These are phyloP conservation scores for Syncephalastrum sp. DNA, from an alignment of 371 early-diverging fungal genomes.

Conservation along the genomic window DNA sequence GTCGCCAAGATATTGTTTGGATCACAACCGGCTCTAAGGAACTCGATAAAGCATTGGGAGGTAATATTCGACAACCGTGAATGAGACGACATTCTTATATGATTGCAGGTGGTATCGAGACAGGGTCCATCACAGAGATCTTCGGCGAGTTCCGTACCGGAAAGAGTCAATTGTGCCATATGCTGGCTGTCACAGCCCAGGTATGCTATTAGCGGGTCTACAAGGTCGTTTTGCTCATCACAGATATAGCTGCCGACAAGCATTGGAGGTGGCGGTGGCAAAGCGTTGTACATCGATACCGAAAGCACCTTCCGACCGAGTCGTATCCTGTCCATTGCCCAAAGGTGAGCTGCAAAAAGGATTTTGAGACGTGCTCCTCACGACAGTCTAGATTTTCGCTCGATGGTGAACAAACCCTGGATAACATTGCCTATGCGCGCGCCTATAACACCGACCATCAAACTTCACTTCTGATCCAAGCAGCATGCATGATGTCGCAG, in stretches of 20 bases:
- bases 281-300: slow-evolving; percentile 98
- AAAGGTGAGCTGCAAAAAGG: slow-evolving; percentile 46
- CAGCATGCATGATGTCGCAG: slow-evolving; percentile 97
- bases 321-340: slow-evolving; percentile 88
- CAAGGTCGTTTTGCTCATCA: neutral
- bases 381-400: slow-evolving; percentile 59
- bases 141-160: slow-evolving; percentile 99
- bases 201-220: slow-evolving; percentile 27
- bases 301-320: slow-evolving; percentile 99
- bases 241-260: slow-evolving; percentile 70
- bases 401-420: slow-evolving; percentile 87
- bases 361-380: neutral
- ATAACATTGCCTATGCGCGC: slow-evolving; percentile 96
- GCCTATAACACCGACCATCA: slow-evolving; percentile 99
- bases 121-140: slow-evolving; percentile 98
- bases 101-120: slow-evolving; percentile 93
- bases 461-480: slow-evolving; percentile 86
- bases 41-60: slow-evolving; percentile 94
- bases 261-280: slow-evolving; percentile 96
- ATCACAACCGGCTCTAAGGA: slow-evolving; percentile 97
- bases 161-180: slow-evolving; percentile 99
- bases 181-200: slow-evolving; percentile 98
- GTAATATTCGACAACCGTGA: slow-evolving; percentile 24
- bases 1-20: slow-evolving; percentile 83
- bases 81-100: too few species aligned